Base-by-base conservation (phyloP, 768 basidiomycete genomes). In the Aureoboletus auriporus region DNA sequence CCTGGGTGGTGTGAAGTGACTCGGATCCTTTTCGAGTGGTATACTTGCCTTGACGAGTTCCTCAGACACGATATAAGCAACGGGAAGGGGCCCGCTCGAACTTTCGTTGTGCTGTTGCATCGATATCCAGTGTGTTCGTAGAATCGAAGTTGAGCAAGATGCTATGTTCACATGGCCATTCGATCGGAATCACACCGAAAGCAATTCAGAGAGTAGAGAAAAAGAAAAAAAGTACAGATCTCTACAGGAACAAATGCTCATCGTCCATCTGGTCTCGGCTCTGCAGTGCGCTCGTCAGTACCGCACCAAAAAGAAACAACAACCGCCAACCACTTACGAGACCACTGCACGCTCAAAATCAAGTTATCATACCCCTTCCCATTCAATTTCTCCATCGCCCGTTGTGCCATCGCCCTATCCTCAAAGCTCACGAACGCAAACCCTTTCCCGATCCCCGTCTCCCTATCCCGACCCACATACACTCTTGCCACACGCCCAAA, bases 401-500 rank as follows among this genome's bases (percentile, higher is more conserved):
- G 78, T 69, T 95, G 89, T 16, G 91, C 96, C 45, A 75, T 72
- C 10, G 78, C 74, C 62, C 77, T 75, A 13, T 86, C 85, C 63
- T 98, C 95, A 61, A 96, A 99, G 66, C 87, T 91, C 47, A 99
- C 94, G 59, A 98, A 98, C 13, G 94, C 95, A 66, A 95, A 96
- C 42, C 95, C 95, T 69, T 95, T 96, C 49, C 93, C 93, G 17
- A 87, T 79, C 39, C 94, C 91, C 8, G 95, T 97, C 60, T 96
- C 94, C 45, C 92, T 77, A 66, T 99, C 96, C 39, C 89, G 78
- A 23, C 95, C 96, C 40, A 99, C 89, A 68, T 93, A 97, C 44
- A 97, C 93, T 45, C 96, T 74, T 30, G 83, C 85, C 31, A 94
- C 86, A 13, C 86, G 76, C 0, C 93, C 92, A 67, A 98, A 96